Percentiles rank a stretch among this genome's conserved stretches.
Conservation (phyloP, 345 rosid genomes). For the Orychophragmus violaceus region DNA sequence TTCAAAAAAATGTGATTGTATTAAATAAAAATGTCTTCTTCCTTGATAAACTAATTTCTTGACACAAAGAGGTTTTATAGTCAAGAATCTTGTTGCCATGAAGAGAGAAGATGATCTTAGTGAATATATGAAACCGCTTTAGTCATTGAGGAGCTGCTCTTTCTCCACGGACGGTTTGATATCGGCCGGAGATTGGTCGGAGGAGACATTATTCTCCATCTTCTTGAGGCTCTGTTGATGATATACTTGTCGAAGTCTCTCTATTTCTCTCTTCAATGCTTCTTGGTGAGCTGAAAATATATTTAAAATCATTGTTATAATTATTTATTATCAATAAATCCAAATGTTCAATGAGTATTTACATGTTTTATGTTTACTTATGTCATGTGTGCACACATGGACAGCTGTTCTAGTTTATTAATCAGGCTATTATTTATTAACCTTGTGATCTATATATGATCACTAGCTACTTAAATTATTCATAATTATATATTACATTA, state of each 20-base stretch:
- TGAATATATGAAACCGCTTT: constrained; percentile 3
- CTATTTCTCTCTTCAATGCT: constrained; percentile 87
- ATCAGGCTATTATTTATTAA: not conserved
- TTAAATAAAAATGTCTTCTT: constrained; percentile 15
- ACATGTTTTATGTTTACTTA: not conserved
- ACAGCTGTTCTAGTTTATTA: constrained; percentile 26
- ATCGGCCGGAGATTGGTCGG: constrained; percentile 32
- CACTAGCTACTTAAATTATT: not conserved
- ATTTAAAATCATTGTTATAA: not conserved
- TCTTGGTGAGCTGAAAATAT: constrained; percentile 71
- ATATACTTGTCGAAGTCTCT: constrained; percentile 73
- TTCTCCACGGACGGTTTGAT: constrained; percentile 30
- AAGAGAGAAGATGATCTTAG: constrained; percentile 10
- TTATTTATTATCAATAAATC: not conserved
- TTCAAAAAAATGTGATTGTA: constrained; percentile 19
- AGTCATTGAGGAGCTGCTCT: constrained; percentile 31
- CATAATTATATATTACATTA: not conserved
- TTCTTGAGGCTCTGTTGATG: constrained; percentile 57
- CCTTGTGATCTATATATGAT: constrained; percentile 13
- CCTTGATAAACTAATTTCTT: constrained; percentile 17
- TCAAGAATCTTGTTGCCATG: constrained; percentile 16
- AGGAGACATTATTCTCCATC: constrained; percentile 31
- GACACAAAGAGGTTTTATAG: constrained; percentile 27
- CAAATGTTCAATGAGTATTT: not conserved
- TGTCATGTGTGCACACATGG: constrained; percentile 24